These are phyloP conservation scores for Microdochium trichocladiopsis DNA, from an alignment of 2,329 filamentous ascomycete species.

Conservation along the genomic window DNA sequence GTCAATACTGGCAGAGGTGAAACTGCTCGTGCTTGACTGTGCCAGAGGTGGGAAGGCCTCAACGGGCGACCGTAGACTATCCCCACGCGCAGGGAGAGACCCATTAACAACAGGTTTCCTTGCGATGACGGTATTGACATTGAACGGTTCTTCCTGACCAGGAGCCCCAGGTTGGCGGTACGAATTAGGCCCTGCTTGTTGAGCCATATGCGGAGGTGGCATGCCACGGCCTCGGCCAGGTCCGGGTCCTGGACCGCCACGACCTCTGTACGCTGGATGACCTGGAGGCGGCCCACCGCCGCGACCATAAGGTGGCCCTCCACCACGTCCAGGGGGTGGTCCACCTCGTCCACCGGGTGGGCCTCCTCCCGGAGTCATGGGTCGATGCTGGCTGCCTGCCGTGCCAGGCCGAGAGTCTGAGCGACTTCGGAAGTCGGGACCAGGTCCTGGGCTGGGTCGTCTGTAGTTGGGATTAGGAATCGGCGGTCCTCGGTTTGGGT, in stretches of 20 bases:
- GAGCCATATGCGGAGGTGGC: neutral
- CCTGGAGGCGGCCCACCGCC: neutral
- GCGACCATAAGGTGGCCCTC: neutral
- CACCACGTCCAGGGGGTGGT: neutral
- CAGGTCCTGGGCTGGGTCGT: constrained; percentile 23
- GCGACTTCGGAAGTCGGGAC: constrained; percentile 9
- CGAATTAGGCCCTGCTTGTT: neutral
- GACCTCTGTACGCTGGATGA: neutral
- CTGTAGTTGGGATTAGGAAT: constrained; percentile 17
- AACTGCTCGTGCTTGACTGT: constrained; percentile 28
- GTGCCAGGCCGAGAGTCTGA: constrained; percentile 19
- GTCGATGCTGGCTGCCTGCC: constrained; percentile 3
- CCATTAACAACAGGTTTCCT: neutral
- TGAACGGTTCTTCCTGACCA: neutral
- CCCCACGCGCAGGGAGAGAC: constrained; percentile 36
- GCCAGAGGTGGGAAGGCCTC: constrained; percentile 28
- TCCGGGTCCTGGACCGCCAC: constrained; percentile 7
- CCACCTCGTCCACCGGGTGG: neutral
- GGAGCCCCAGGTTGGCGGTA: neutral
- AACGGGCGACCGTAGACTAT: constrained; percentile 27
- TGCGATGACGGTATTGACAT: neutral
- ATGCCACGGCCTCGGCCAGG: constrained; percentile 6
- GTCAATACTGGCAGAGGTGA: constrained; percentile 33
- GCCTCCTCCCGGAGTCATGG: constrained; percentile 6
- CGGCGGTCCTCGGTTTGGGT: constrained; percentile 19